Evolutionary conservation across 163 green algal species (phyloP), one percentile per base, ranked within the genome.

Genomic region (Smithsoniella earleae): DNA sequence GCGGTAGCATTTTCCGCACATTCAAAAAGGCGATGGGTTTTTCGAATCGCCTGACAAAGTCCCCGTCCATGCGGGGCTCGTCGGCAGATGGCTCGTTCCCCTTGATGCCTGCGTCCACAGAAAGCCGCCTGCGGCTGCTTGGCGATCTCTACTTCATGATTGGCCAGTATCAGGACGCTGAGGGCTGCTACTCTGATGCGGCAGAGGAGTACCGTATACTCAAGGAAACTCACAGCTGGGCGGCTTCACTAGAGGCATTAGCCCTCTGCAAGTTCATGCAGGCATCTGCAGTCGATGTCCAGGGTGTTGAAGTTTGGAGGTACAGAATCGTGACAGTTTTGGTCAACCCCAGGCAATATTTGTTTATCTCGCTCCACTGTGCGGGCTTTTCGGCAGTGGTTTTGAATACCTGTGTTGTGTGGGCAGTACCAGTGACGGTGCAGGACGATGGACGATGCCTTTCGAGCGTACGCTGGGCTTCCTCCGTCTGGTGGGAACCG

Each of bases 81-180:
- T 69, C 58, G 22, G 10, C 58, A 36, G 58, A 69, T 4, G n/a
- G n/a, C 58, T 49, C 40, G 3, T 8, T 30, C 6, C 58, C 58
- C 6, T 13, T n/a, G 27, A 25, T 69, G 31, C 27, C 27, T n/a
- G 31, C 38, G 0, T 30, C 38, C 25, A 43, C 58, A 34, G n/a
- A 69, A 13, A n/a, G 58, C 58, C 58, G 34, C 1, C 58, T 69
- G 0, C 18, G 58, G 58, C 25, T 69, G 58, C 58, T 69, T 3
- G 58, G 58, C n/a, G 58, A 69, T 31, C 31, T 69, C 27, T 69
- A 69, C 58, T 69, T 69, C 25, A 69, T 69, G 58, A 69, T 69
- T 43, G 58, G 58, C 10, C 58, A 69, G 58, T 69, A 69, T 34
- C 58, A 69, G 2, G 58, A 69, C 43, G 58, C 58, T 20, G 58